Percentiles rank a stretch among this genome's conserved stretches.
These are phyloP conservation scores for Lignosus rhinocerotis DNA, from an alignment of 1,284 basidiomycete genomes.

Conservation along the genomic window DNA sequence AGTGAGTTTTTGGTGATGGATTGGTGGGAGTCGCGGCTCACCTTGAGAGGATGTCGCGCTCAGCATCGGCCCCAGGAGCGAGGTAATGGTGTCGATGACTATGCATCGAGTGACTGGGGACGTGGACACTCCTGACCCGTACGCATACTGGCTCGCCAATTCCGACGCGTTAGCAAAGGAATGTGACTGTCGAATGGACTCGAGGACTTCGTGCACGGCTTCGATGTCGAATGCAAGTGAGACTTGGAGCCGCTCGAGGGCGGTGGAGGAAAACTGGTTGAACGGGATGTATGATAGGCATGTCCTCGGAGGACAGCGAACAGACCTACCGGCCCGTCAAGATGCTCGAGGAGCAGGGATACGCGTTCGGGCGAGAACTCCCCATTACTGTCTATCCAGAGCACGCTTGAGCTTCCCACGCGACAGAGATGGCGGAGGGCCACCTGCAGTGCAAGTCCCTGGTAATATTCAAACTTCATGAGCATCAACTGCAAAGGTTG, in stretches of 20 bases:
- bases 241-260: conserved; percentile 42
- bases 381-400: conserved; percentile 75
- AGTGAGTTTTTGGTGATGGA: not conserved
- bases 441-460: conserved; percentile 62
- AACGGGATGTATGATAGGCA: not conserved
- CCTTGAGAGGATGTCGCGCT: conserved; percentile 67
- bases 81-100: conserved; percentile 66
- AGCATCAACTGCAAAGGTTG: too few relatives aligned
- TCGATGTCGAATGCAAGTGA: conserved; percentile 61
- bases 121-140: not conserved
- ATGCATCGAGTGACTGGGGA: conserved; percentile 42
- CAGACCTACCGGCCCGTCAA: conserved; percentile 36
- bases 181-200: conserved; percentile 27
- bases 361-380: conserved; percentile 60
- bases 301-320: too few relatives aligned
- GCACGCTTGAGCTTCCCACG: conserved; percentile 38
- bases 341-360: conserved; percentile 37
- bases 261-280: conserved; percentile 24
- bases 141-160: not conserved
- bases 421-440: conserved; percentile 50
- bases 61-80: conserved; percentile 66
- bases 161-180: conserved; percentile 12
- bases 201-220: conserved; percentile 49
- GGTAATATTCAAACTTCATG: not conserved
- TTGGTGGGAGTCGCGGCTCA: conserved; percentile 5